Base-by-base conservation (phyloP, 768 basidiomycete species). In the Termitomyces sp. region DNA sequence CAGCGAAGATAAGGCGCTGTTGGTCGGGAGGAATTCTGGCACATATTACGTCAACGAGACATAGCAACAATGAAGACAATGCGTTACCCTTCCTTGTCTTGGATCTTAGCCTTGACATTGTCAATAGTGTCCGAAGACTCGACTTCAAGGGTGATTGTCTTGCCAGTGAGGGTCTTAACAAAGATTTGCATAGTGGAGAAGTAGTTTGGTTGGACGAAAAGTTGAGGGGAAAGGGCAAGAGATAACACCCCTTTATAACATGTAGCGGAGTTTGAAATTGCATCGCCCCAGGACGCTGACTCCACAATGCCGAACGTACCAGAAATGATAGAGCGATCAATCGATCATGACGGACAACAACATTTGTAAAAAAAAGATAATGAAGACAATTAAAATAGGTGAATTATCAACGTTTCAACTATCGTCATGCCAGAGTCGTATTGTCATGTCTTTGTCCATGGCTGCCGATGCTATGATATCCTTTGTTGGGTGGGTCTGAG, bases 391-490 rank as follows among this genome's bases (percentile, higher is more conserved):
- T n/a, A n/a, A 30, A 30, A 30, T 7, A 30, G 30, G 18, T 46
- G 18, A 46, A n/a, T n/a, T 36, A 51, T 57, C 34, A 22, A n/a
- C n/a, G n/a, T n/a, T n/a, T n/a, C n/a, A 45, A 26, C 39, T 69
- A 56, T 72, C 71, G 66, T 89, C 86, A 56, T 79, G 75, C 95
- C 95, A 97, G 16, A 98, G 64, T 53, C 87, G 81, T 65, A 98
- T 90, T 5, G 86, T 86, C 59, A 91, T 72, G 64, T 96, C 95
- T 63, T 93, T 93, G 64, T 95, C 93, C 82, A 92, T 87, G 10
- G 87, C 83, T n/a, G 91, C 92, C 4, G 93, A 92, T 7, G 93
- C 95, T 61, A 98, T 88, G 55, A 89, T 85, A 46, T 78, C 80
- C 52, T 76, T 80, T 22, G 76, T 79, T 1, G 95, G 94, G 72